These are phyloP conservation scores for Vigna angularis DNA, from an alignment of 306 rosid genomes.

Conservation along the genomic window DNA sequence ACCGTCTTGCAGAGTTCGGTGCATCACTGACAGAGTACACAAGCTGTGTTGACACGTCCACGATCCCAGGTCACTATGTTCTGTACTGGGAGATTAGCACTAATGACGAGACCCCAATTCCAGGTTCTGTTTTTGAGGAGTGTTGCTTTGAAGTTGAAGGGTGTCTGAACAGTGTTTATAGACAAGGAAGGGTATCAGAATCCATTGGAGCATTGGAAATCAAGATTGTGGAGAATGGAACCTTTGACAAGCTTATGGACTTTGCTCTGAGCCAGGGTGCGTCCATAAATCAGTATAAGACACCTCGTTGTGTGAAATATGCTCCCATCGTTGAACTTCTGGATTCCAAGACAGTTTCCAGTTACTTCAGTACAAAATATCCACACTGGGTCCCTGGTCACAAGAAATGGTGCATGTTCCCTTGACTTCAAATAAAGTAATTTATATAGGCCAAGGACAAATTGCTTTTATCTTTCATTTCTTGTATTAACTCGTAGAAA, in stretches of 20 bases:
- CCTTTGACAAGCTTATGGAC: conserved; percentile 68
- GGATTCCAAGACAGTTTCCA: conserved; percentile 48
- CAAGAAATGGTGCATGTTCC: conserved; percentile 45
- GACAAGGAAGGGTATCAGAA: conserved; percentile 64
- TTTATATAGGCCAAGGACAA: background rate
- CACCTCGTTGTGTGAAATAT: conserved; percentile 62
- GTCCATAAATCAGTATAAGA: conserved; percentile 73
- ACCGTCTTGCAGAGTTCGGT: conserved; percentile 46
- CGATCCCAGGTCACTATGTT: conserved; percentile 67
- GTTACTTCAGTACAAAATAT: conserved; percentile 56
- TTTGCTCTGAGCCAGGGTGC: conserved; percentile 62
- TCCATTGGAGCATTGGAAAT: conserved; percentile 70
- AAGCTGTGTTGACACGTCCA: conserved; percentile 55
- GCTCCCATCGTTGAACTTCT: conserved; percentile 56
- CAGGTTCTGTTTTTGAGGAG: conserved; percentile 55
- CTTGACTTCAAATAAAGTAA: background rate
- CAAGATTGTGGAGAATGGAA: conserved; percentile 62
- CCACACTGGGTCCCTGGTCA: conserved; percentile 63
- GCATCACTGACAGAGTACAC: conserved; percentile 61
- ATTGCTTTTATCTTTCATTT: conserved; percentile 21
- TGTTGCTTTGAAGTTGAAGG: conserved; percentile 60
- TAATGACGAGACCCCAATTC: conserved; percentile 38
- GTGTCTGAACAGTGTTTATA: conserved; percentile 57
- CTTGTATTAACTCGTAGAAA: conserved; percentile 2
- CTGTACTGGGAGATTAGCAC: conserved; percentile 66